A percentile compares a stretch with the other conserved stretches of the same genome.
Conservation (phyloP, 2,329 filamentous ascomycete species). For the Pseudocercospora eumusae region DNA sequence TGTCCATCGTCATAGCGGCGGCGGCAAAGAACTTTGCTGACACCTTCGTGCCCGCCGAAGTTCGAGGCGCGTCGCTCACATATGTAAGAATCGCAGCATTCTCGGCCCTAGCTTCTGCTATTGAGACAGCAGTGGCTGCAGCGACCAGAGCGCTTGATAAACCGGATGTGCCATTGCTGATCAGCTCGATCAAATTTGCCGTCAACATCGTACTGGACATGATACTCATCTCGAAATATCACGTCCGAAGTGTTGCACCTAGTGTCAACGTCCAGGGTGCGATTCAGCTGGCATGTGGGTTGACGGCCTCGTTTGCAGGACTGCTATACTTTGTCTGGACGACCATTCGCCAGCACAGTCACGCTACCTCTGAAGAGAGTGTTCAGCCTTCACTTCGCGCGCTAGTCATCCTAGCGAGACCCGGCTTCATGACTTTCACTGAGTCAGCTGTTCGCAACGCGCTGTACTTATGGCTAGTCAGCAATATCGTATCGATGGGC, state of each 20-base stretch:
- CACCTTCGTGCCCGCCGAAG: constrained; percentile 64
- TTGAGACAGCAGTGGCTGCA: constrained; percentile 64
- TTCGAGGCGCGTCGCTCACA: constrained; percentile 57
- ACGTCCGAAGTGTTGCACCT: constrained; percentile 57
- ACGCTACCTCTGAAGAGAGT: not conserved
- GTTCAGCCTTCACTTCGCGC: constrained; percentile 45
- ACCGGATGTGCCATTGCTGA: constrained; percentile 68
- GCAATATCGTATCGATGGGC: constrained; percentile 64
- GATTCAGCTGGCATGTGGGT: constrained; percentile 63
- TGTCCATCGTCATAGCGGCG: constrained; percentile 61
- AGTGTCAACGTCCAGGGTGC: constrained; percentile 65
- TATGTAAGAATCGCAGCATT: constrained; percentile 69
- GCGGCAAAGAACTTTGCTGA: constrained; percentile 58
- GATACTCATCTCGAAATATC: constrained; percentile 66
- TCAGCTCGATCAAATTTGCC: constrained; percentile 63
- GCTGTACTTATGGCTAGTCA: constrained; percentile 70
- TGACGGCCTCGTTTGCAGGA: constrained; percentile 57
- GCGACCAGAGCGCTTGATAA: constrained; percentile 67
- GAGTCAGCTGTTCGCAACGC: constrained; percentile 69
- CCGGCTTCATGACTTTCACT: constrained; percentile 60
- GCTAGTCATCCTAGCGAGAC: constrained; percentile 56
- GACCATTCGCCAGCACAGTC: constrained; percentile 34
- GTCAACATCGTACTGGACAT: constrained; percentile 69
- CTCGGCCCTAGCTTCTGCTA: constrained; percentile 60
- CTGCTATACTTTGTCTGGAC: constrained; percentile 61